Evolutionary conservation across 495 filamentous ascomycete genomes (phyloP), one percentile per base, ranked within the genome.

Genomic region (Ascobolus immersus): DNA sequence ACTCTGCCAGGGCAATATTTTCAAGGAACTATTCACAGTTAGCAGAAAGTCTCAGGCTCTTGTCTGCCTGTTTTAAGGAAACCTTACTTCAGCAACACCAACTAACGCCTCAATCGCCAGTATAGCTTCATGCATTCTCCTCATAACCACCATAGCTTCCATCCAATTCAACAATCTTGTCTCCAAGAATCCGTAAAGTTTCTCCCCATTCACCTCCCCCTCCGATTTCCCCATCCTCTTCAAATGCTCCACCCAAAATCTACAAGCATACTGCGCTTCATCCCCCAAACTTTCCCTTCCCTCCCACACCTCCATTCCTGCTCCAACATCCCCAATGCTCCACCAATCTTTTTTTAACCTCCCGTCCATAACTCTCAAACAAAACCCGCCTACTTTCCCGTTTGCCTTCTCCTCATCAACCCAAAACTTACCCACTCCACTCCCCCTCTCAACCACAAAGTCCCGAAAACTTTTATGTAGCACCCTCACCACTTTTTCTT

Each of bases 181-280:
- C n/a, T n/a, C n/a, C n/a, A n/a, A n/a, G n/a, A n/a, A n/a, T n/a
- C n/a, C n/a, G n/a, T n/a, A n/a, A n/a, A n/a, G n/a, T n/a, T n/a
- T n/a, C n/a, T n/a, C n/a, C n/a, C n/a, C n/a, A n/a, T n/a, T n/a
- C n/a, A n/a, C n/a, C n/a, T n/a, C n/a, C n/a, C n/a, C n/a, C n/a
- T n/a, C n/a, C n/a, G n/a, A n/a, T n/a, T n/a, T n/a, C n/a, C n/a
- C n/a, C n/a, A n/a, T 53, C 33, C 53, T 20, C 33, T 52, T 24
- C 14, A 60, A 17, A 49, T 69, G 58, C 33, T 55, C 24, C 29
- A 57, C 47, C 62, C 54, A 67, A 37, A 57, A 59, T 13, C 44
- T 46, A 45, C 57, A 64, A 21, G 53, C 41, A 35, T 64, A 57
- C 38, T 47, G 42, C 10, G 55, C 20, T 28, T 50, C 48, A 17